These are phyloP conservation scores for Tetrahymena borealis DNA, from an alignment of 73 alveolate species.

Conservation along the genomic window DNA sequence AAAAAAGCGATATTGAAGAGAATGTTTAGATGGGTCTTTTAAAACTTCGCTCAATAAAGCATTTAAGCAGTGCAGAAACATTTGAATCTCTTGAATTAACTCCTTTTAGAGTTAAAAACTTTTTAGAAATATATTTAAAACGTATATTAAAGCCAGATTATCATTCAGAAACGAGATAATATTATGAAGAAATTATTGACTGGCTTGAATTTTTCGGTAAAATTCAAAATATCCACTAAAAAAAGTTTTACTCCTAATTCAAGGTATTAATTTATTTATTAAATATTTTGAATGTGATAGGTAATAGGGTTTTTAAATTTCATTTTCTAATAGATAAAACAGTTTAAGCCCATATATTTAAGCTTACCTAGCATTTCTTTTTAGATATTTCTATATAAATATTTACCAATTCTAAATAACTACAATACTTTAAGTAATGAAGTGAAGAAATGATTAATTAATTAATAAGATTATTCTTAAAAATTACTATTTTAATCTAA, in stretches of 20 bases:
- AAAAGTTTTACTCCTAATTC: neutral
- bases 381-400: no score
- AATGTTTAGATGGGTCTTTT: neutral
- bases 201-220: neutral
- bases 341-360: neutral
- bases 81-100: neutral
- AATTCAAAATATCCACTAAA: neutral
- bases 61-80: neutral
- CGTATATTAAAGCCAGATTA: neutral
- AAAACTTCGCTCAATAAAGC: neutral
- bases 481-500: no score
- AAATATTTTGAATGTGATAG: neutral
- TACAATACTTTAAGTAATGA: no score
- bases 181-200: neutral
- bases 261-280: neutral
- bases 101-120: neutral
- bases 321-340: neutral
- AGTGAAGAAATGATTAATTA: no score
- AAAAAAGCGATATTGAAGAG: neutral
- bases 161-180: neutral
- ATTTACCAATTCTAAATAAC: no score
- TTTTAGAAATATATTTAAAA: neutral
- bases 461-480: no score
- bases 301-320: neutral
- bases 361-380: no score